These are phyloP conservation scores for Apiospora pterosperma DNA, from an alignment of 2,329 filamentous ascomycete genomes.

Conservation along the genomic window DNA sequence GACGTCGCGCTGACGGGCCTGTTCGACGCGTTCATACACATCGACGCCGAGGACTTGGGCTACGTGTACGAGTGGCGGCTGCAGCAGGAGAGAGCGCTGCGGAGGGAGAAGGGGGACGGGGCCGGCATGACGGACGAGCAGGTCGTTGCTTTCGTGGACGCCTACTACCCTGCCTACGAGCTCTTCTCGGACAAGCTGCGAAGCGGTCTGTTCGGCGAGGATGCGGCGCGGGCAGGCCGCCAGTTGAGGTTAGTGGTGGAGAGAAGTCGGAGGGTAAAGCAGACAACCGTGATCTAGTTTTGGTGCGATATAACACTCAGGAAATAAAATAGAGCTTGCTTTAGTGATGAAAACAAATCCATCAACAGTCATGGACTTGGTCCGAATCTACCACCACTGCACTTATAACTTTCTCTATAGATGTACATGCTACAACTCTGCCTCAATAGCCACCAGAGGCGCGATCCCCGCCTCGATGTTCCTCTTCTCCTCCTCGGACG, in stretches of 20 bases:
- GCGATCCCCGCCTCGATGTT: too few relatives aligned
- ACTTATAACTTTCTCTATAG: too few relatives aligned
- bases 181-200: constrained; percentile 62
- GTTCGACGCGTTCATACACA: constrained; percentile 55
- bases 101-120: constrained; percentile 54
- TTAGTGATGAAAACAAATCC: too few relatives aligned
- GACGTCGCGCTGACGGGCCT: constrained; percentile 45
- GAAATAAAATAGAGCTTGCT: too few relatives aligned
- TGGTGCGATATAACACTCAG: too few relatives aligned
- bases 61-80: constrained; percentile 84
- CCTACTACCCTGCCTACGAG: constrained; percentile 70
- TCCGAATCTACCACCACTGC: too few relatives aligned
- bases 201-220: constrained; percentile 41
- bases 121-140: constrained; percentile 80
- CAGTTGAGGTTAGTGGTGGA: constrained; percentile 63
- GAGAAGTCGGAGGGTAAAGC: constrained; percentile 55
- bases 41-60: constrained; percentile 66
- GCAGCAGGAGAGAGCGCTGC: constrained; percentile 73
- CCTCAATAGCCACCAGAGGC: too few relatives aligned
- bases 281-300: constrained; percentile 53
- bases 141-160: constrained; percentile 69
- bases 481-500: too few relatives aligned
- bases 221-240: constrained; percentile 43
- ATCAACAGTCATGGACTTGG: too few relatives aligned
- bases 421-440: too few relatives aligned